These are phyloP conservation scores for Eimeria necatrix DNA, from an alignment of 169 alveolate species.

Conservation along the genomic window DNA sequence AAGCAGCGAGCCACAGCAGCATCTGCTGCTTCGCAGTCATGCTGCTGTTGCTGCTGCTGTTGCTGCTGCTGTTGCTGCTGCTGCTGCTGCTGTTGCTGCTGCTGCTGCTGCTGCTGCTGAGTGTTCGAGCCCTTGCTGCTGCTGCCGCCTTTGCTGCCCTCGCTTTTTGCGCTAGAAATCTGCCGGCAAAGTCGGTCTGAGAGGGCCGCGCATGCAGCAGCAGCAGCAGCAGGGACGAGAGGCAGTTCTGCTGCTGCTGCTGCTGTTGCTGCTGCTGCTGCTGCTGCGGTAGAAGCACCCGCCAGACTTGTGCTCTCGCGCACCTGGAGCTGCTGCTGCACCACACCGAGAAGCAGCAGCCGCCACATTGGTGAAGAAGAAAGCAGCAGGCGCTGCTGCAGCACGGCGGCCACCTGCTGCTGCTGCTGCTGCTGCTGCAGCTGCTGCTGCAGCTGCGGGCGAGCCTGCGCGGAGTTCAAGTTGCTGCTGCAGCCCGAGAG, in stretches of 20 bases:
- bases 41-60: conserved; percentile 50
- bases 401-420: conserved; percentile 23
- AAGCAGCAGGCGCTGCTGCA: conserved; percentile 65
- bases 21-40: neutral
- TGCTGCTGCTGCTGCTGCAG: conserved; percentile 69
- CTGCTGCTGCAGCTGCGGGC: conserved; percentile 71
- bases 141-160: conserved; percentile 32
- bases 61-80: conserved; percentile 40
- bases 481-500: conserved; percentile 67
- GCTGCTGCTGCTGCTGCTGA: neutral
- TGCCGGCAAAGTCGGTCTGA: conserved; percentile 3
- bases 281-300: conserved; percentile 19
- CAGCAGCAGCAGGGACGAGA: neutral
- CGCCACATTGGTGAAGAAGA: conserved; percentile 32
- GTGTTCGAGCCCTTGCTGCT: neutral
- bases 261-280: conserved; percentile 50
- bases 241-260: conserved; percentile 50
- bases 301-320: neutral
- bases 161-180: neutral
- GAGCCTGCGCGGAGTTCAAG: conserved; percentile 11
- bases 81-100: neutral
- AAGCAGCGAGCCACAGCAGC: conserved; percentile 60
- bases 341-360: conserved; percentile 56
- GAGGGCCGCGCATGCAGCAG: conserved; percentile 44
- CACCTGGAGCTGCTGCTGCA: conserved; percentile 57